Percentiles rank a stretch among this genome's conserved stretches.
These are phyloP conservation scores for Penicillium sp. DNA, from an alignment of 2,329 filamentous ascomycete genomes.

Conservation along the genomic window DNA sequence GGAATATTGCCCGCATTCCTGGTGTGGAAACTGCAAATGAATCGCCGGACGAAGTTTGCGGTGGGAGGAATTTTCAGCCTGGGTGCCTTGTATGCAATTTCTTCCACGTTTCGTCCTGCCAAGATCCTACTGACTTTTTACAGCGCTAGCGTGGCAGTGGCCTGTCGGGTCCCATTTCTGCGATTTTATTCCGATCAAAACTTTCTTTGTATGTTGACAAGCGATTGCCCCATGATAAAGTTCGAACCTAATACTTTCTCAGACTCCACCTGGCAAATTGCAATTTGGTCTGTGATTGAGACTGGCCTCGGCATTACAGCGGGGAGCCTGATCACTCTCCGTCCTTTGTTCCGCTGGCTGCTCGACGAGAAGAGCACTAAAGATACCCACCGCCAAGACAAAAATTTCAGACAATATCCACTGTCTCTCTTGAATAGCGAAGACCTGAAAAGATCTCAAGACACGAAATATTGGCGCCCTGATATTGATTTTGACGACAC, in stretches of 20 bases:
- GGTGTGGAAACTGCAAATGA: constrained; percentile 56
- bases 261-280: constrained; percentile 46
- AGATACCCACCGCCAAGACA: background rate
- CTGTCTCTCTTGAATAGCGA: constrained; percentile 5
- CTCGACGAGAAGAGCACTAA: constrained; percentile 7
- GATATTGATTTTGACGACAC: constrained; percentile 6
- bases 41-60: constrained; percentile 50
- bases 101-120: background rate
- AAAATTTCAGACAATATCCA: background rate
- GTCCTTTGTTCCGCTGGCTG: constrained; percentile 42
- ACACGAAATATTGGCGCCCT: constrained; percentile 14
- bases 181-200: constrained; percentile 38
- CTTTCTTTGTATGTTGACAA: constrained; percentile 25
- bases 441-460: background rate
- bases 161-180: constrained; percentile 47
- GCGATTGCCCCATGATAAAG: background rate
- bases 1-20: constrained; percentile 53
- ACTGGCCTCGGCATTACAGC: constrained; percentile 41
- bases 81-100: constrained; percentile 46
- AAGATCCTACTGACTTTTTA: background rate
- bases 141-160: constrained; percentile 39
- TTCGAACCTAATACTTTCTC: background rate
- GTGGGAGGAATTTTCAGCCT: constrained; percentile 54
- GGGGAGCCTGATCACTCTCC: constrained; percentile 48
- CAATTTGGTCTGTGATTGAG: constrained; percentile 36